A percentile compares a stretch with the other conserved stretches of the same genome.
Evolutionary conservation across 1,139 yeast species (phyloP).

Genomic region (Magnusiomyces tetraspermus): DNA sequence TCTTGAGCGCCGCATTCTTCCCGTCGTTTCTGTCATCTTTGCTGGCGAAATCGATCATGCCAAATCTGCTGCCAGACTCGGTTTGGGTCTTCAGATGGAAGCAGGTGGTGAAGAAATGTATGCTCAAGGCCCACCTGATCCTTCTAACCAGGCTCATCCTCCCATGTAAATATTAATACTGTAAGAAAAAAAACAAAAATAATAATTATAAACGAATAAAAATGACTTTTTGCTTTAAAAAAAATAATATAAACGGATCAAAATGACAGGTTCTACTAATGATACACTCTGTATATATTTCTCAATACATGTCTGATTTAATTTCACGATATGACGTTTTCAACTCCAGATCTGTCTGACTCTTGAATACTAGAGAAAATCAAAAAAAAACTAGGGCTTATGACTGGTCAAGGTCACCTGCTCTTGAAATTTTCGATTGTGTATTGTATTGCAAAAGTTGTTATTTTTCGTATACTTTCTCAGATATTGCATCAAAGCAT

Average conservation of each 20-base stretch:
- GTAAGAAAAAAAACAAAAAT: not conserved
- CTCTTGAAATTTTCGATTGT: no score
- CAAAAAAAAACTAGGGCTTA: no score
- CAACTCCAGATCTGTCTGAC: no score
- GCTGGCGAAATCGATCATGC: conserved; percentile 92
- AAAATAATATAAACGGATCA: not conserved
- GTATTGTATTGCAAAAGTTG: no score
- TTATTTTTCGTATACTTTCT: no score
- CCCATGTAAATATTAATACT: conserved; percentile 24
- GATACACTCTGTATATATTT: no score
- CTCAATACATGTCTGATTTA: no score
- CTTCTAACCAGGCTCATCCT: conserved; percentile 25
- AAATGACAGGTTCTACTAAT: not conserved
- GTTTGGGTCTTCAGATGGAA: conserved; percentile 92
- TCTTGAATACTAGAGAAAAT: no score
- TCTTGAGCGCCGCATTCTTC: conserved; percentile 87
- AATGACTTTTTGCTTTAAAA: not conserved
- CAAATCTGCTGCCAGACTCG: conserved; percentile 75
- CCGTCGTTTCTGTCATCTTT: conserved; percentile 80
- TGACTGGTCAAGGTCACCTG: no score
- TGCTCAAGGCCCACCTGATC: conserved; percentile 28
- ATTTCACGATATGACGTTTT: no score
- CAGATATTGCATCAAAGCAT: no score
- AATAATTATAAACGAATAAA: no score
- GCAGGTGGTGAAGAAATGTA: conserved; percentile 84